These are phyloP conservation scores for Aspergillus alliaceus DNA, from an alignment of 2,329 filamentous ascomycete genomes.

Conservation along the genomic window DNA sequence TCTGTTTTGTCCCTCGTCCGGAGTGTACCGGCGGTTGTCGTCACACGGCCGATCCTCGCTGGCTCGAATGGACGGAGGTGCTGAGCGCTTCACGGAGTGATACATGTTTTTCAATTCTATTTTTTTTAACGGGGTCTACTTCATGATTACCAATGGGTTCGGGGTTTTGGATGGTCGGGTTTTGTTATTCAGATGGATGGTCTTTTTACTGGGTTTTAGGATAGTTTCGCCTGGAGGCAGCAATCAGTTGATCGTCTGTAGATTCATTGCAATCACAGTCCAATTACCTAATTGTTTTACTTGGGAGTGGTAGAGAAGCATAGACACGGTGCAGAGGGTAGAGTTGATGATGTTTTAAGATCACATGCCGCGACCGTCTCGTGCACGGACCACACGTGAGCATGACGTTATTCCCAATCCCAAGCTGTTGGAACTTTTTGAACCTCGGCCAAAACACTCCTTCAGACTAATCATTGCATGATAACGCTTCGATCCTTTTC, in stretches of 20 bases:
- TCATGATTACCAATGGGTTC: conserved; percentile 8
- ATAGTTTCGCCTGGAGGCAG: background rate
- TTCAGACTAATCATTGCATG: conserved; percentile 3
- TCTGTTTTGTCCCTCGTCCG: background rate
- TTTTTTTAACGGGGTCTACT: conserved; percentile 6
- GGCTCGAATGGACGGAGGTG: conserved; percentile 6
- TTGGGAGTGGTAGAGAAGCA: no score
- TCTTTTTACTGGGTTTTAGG: background rate
- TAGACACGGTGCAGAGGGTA: no score
- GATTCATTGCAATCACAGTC: background rate
- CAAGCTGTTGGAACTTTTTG: background rate
- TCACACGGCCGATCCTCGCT: background rate
- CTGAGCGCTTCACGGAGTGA: conserved; percentile 23
- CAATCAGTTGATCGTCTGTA: background rate
- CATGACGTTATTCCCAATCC: conserved; percentile 10
- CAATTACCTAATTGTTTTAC: no score
- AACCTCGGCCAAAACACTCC: conserved; percentile 4
- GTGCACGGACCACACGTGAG: conserved; percentile 9
- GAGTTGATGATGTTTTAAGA: background rate
- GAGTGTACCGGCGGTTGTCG: background rate
- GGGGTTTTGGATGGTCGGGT: conserved; percentile 14
- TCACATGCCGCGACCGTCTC: conserved; percentile 8
- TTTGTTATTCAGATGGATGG: conserved; percentile 6
- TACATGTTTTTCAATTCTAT: conserved; percentile 6
- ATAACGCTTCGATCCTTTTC: background rate